phyloP scores from a whole-genome alignment of 1,284 basidiomycete genomes.

The Neotropicomus parvogracilis region DNA sequence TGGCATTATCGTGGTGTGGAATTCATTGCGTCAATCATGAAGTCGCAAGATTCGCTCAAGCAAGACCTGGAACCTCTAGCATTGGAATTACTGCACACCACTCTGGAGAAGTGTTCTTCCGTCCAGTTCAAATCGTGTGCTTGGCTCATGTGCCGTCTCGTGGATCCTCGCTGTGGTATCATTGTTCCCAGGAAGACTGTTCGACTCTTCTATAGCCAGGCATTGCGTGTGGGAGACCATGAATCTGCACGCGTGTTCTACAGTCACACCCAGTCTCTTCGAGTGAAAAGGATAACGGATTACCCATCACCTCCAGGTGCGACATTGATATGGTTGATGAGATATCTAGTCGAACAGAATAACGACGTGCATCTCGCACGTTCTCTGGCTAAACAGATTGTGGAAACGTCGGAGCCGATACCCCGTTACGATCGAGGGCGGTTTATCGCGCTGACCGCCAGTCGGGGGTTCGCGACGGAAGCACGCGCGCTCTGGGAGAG shows the following conservation, averaged over 20 bases:
- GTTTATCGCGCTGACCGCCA: conserved; percentile 47
- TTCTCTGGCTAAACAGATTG: conserved; percentile 46
- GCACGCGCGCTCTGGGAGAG: conserved; percentile 56
- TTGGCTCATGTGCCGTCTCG: conserved; percentile 33
- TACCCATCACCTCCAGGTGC: conserved; percentile 50
- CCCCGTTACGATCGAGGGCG: conserved; percentile 41
- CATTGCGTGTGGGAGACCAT: conserved; percentile 28
- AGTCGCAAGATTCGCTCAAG: conserved; percentile 31
- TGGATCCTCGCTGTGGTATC: conserved; percentile 20
- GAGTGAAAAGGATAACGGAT: conserved; percentile 29
- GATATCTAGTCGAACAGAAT: conserved; percentile 38
- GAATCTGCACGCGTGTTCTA: conserved; percentile 41
- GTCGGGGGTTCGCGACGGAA: conserved; percentile 43
- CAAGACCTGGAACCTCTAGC: conserved; percentile 23
- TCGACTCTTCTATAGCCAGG: conserved; percentile 44
- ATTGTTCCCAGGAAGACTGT: conserved; percentile 41
- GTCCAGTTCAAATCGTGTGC: conserved; percentile 30
- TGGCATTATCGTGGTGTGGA: conserved; percentile 42
- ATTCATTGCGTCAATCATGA: conserved; percentile 37
- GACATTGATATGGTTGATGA: conserved; percentile 50
- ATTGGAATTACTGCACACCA: conserved; percentile 38
- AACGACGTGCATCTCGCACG: conserved; percentile 41
- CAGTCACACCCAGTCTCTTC: conserved; percentile 36
- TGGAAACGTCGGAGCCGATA: conserved; percentile 39
- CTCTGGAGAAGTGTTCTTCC: conserved; percentile 35